phyloP scores from a whole-genome alignment of 2,329 filamentous ascomycete genomes.

The Cytospora chrysosperma region DNA sequence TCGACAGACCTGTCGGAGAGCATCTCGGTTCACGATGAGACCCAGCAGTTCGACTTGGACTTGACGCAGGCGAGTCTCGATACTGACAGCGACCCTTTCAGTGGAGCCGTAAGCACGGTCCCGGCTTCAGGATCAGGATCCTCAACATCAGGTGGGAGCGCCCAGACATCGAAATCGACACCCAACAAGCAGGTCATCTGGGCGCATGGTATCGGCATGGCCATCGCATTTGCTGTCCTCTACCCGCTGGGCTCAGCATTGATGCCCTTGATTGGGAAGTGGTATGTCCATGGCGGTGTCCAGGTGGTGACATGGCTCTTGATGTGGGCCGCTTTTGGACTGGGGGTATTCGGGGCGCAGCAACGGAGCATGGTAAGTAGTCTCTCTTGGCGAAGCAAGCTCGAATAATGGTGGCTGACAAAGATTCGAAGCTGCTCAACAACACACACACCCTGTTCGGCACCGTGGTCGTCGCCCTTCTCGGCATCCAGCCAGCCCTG shows the following conservation, averaged over 20 bases:
- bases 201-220: conserved; percentile 61
- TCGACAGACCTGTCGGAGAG: conserved; percentile 39
- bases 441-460: conserved; percentile 57
- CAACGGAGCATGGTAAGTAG: conserved; percentile 41
- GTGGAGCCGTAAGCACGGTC: conserved; percentile 17
- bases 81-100: conserved; percentile 54
- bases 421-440: conserved; percentile 46
- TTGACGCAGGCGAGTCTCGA: conserved; percentile 46
- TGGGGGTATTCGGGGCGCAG: conserved; percentile 51
- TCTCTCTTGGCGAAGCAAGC: neutral
- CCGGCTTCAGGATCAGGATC: conserved; percentile 13
- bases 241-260: conserved; percentile 61
- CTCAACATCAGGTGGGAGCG: conserved; percentile 25
- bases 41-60: conserved; percentile 47
- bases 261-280: conserved; percentile 59
- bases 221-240: conserved; percentile 55
- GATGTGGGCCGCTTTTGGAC: conserved; percentile 60
- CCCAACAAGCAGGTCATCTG: conserved; percentile 31
- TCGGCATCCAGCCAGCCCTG: conserved; percentile 58
- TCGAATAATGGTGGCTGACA: neutral
- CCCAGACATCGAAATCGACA: conserved; percentile 27
- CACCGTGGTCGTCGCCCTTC: conserved; percentile 50
- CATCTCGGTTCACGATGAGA: conserved; percentile 48
- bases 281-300: conserved; percentile 56
- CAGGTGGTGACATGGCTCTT: conserved; percentile 54